These are phyloP conservation scores for Isatis lusitanica DNA, from an alignment of 441 rosid species.

Conservation along the genomic window DNA sequence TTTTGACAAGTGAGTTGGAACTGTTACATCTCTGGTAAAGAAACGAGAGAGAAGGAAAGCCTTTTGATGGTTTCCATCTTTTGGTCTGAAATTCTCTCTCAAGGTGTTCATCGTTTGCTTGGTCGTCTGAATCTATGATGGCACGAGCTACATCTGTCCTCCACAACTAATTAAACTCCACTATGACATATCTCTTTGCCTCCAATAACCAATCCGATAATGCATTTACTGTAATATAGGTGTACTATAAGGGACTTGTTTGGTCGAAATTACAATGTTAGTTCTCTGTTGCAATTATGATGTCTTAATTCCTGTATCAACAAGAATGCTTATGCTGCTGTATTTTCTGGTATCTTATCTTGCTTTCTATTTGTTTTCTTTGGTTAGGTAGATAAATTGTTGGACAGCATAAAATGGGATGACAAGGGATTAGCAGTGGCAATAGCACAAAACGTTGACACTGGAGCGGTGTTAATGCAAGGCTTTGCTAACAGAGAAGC, in stretches of 20 bases:
- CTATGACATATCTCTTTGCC: neutral
- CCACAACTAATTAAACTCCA: conserved; percentile 34
- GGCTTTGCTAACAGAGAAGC: conserved; percentile 77
- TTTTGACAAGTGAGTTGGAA: conserved; percentile 6
- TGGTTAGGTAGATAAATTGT: conserved; percentile 61
- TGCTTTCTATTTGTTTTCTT: neutral
- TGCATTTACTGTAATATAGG: neutral
- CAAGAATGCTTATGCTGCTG: neutral
- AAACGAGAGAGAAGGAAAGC: conserved; percentile 35
- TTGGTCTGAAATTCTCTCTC: conserved; percentile 32
- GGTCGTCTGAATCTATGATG: conserved; percentile 41
- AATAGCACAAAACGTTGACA: conserved; percentile 90
- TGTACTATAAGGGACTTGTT: conserved; percentile 42
- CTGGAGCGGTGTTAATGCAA: conserved; percentile 84
- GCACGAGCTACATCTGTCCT: conserved; percentile 67
- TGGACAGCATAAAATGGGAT: conserved; percentile 86
- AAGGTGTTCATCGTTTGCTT: conserved; percentile 64
- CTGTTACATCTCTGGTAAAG: conserved; percentile 46
- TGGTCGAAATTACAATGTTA: conserved; percentile 3
- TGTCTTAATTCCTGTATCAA: neutral
- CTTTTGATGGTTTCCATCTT: conserved; percentile 39
- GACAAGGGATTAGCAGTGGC: conserved; percentile 91
- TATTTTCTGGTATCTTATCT: neutral
- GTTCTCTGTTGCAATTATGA: neutral
- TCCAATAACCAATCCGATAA: neutral